Evolutionary conservation across 148 eudicot species (phyloP).

Genomic region (Chenopodium formosanum): DNA sequence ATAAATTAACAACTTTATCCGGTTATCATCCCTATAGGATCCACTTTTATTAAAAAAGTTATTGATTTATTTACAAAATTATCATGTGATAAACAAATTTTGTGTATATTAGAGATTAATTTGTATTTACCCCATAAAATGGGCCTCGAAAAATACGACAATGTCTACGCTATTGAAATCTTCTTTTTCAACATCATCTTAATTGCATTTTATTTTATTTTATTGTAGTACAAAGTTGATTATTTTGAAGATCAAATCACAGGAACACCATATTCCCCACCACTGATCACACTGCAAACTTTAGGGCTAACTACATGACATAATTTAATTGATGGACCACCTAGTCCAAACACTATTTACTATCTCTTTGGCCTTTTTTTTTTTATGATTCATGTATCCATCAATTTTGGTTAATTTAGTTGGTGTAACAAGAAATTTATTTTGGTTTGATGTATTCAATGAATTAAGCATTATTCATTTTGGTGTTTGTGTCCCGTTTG

Average conservation of each 20-base stretch:
- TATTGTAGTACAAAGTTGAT: background rate
- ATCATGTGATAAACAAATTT: too few species aligned
- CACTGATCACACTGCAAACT: constrained; percentile 14
- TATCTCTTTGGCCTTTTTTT: background rate
- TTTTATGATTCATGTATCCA: background rate
- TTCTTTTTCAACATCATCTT: background rate
- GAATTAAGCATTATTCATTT: background rate
- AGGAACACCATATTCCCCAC: constrained; percentile 8
- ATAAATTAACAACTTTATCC: too few species aligned
- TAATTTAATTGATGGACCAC: constrained; percentile 2
- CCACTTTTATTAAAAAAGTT: too few species aligned
- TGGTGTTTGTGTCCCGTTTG: background rate
- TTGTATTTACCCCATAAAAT: too few species aligned
- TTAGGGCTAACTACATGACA: background rate
- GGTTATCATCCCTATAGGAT: too few species aligned
- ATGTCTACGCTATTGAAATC: background rate
- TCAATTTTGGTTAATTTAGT: background rate
- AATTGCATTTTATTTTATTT: background rate
- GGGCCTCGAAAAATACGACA: background rate
- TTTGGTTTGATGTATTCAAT: background rate
- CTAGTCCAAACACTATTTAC: background rate
- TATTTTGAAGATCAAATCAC: background rate
- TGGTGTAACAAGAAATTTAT: background rate
- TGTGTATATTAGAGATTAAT: too few species aligned
- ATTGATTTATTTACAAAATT: too few species aligned